Base-by-base conservation (phyloP, 495 filamentous ascomycete genomes). In the Xylaria sp. region DNA sequence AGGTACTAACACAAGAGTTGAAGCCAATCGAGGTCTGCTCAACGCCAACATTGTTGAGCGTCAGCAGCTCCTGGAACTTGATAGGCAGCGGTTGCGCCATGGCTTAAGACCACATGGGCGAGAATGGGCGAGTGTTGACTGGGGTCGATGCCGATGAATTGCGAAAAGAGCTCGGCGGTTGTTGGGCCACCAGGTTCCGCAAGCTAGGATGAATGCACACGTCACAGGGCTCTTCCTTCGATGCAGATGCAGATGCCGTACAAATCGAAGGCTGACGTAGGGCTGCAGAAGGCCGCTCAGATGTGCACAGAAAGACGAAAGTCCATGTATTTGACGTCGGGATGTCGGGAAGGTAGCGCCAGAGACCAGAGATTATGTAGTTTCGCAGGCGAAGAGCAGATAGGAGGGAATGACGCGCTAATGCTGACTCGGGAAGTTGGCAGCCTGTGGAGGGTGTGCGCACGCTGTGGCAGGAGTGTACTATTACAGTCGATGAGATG, bases 51-150 rank as follows among this genome's bases (percentile, higher is more conserved):
- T 89, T 90, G 78, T 86, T 80, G 87, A 97, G 92, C 89, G 93
- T 92, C 78, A 97, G 85, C 78, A 97, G 88, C 89, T 98, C 95
- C 80, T 91, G 93, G 82, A 98, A 98, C 84, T 93, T 93, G 86
- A 98, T 98, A 75, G 95, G 95, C 75, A 97, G 73, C 69, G 79
- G 79, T 73, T 65, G 61, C 61, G 83, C 81, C 84, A 86, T 86
- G 79, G 58, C 81, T 75, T 68, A 70, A 73, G 75, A 73, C 71
- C 61, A 74, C 75, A 79, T 79, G 69, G 75, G 73, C 68, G 31
- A 67, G 29, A 62, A 50, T 50, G 58, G 71, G 64, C 17, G 64
- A 65, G 41, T 67, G 70, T 75, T 41, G 68, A 62, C 14, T 52
- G 67, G 72, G 66, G 70, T 70, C 72, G 71, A 71, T 71, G 72